phyloP scores from a whole-genome alignment of 2,329 filamentous ascomycete species.

The Alternaria hordeiaustralica region DNA sequence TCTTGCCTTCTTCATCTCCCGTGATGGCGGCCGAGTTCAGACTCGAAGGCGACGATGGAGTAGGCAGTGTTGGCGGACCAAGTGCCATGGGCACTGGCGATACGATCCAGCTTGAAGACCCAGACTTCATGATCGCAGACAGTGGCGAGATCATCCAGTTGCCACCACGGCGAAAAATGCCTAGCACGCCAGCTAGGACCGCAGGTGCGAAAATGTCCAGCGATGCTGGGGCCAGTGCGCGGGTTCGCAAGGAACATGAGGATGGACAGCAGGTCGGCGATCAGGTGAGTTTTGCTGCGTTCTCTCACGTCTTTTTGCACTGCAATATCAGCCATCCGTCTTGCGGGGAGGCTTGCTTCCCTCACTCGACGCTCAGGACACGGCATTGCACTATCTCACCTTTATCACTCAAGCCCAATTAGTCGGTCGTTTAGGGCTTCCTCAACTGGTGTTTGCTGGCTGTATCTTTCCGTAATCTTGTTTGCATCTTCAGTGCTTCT shows the following conservation, averaged over 20 bases:
- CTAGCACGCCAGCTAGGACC: conserved; percentile 20
- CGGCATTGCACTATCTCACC: conserved; percentile 10
- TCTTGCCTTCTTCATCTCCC: conserved; percentile 59
- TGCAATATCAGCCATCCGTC: not conserved
- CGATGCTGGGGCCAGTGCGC: conserved; percentile 47
- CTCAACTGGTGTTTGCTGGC: not conserved
- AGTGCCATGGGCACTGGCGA: conserved; percentile 49
- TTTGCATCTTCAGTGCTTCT: no score
- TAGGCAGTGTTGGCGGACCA: conserved; percentile 42
- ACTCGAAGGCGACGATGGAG: conserved; percentile 51
- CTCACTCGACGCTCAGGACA: not conserved
- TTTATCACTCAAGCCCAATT: not conserved
- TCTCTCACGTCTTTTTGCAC: conserved; percentile 11
- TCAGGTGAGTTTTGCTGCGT: conserved; percentile 44
- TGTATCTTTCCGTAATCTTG: not conserved
- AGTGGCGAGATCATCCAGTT: conserved; percentile 65
- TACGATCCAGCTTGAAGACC: conserved; percentile 53
- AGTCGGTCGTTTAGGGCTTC: not conserved
- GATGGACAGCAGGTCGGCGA: conserved; percentile 44
- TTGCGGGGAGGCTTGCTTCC: not conserved
- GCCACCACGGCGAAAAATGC: conserved; percentile 10
- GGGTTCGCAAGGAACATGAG: conserved; percentile 53
- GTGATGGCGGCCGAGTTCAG: conserved; percentile 49
- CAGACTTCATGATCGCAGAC: conserved; percentile 66
- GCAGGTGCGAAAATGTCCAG: conserved; percentile 23